These are phyloP conservation scores for Debaryomyces sp. DNA, from an alignment of 1,139 yeast genomes.

Conservation along the genomic window DNA sequence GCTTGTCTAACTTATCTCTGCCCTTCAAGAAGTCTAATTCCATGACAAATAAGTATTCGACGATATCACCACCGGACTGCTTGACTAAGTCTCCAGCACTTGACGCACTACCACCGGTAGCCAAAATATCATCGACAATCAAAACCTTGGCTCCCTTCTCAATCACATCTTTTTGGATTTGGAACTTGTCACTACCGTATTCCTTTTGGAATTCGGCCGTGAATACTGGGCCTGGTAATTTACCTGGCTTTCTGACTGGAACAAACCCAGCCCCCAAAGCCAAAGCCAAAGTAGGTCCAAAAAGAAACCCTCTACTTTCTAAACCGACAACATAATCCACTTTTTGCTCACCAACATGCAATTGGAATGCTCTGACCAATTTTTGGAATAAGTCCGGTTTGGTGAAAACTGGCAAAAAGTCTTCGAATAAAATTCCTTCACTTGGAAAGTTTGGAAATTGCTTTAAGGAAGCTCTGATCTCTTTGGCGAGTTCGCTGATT, in stretches of 20 bases:
- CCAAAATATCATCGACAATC: constrained; percentile 93
- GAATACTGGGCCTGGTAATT: constrained; percentile 84
- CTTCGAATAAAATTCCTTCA: constrained; percentile 94
- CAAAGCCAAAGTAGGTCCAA: constrained; percentile 93
- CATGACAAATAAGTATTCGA: constrained; percentile 86
- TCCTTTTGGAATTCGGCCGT: constrained; percentile 83
- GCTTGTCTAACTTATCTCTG: constrained; percentile 82
- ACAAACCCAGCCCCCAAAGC: constrained; percentile 88
- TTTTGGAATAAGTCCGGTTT: constrained; percentile 79
- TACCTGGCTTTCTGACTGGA: constrained; percentile 94
- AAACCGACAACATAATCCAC: constrained; percentile 91
- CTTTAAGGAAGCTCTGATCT: constrained; percentile 64
- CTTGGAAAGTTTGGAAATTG: constrained; percentile 93
- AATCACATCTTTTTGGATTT: constrained; percentile 82
- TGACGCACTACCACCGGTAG: constrained; percentile 95
- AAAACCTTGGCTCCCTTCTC: constrained; percentile 80
- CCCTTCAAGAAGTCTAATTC: constrained; percentile 96
- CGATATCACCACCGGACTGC: constrained; percentile 64
- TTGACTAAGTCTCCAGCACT: constrained; percentile 89
- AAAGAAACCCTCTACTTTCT: constrained; percentile 95
- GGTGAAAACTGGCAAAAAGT: constrained; percentile 90
- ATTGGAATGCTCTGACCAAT: constrained; percentile 76
- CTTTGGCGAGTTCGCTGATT: constrained; percentile 53
- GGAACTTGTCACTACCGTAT: constrained; percentile 88
- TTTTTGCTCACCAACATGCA: constrained; percentile 67